Base-by-base conservation (phyloP, 805 yeast genomes). In the Metschnikowia drakensbergensis region DNA sequence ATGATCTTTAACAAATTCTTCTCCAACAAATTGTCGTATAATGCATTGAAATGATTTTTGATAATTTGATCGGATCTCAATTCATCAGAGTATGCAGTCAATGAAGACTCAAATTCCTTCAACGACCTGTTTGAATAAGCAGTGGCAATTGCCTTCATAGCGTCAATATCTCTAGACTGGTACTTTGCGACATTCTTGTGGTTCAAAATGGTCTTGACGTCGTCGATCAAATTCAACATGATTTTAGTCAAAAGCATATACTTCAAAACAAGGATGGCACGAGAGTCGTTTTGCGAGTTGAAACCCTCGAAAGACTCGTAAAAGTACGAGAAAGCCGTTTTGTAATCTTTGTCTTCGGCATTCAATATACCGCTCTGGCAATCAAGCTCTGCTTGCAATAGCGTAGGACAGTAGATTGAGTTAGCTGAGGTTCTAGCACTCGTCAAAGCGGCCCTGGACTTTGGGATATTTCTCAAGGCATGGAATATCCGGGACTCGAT, bases 351-450 rank as follows among this genome's bases (percentile, higher is more conserved):
- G 60, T 94, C 98, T 68, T 94, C 97, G 34, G 97, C 96, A 71
- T 92, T 95, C 54, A 94, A 77, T 48, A 92, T 83, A 58, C 99
- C 99, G 64, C 95, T 84, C 84, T 92, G 90, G 70, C 88, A 80
- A 65, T 94, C 99, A 47, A 94, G 78, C 63, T 90, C 96, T 1
- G 98, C 98, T 69, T 94, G 96, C 58, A 86, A 78, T 45, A 83
- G 74, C n/a, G 97, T 87, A 7, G 98, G 96, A 60, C 96, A 88
- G 72, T 91, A 95, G 45, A 94, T 88, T 23, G 97, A 80, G 66
- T 94, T 95, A n/a, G 99, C 99, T 3, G 96, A 86, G 0, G 99
- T 94, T 67, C 98, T 81, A 1, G 99, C 97, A 41, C 96, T 84
- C 2, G 98, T 90, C 59, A 94, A 76, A 2, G 97, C 84, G 6